phyloP scores from a whole-genome alignment of 192 early-diverging fungal species.

The Entomortierella parvispora region DNA sequence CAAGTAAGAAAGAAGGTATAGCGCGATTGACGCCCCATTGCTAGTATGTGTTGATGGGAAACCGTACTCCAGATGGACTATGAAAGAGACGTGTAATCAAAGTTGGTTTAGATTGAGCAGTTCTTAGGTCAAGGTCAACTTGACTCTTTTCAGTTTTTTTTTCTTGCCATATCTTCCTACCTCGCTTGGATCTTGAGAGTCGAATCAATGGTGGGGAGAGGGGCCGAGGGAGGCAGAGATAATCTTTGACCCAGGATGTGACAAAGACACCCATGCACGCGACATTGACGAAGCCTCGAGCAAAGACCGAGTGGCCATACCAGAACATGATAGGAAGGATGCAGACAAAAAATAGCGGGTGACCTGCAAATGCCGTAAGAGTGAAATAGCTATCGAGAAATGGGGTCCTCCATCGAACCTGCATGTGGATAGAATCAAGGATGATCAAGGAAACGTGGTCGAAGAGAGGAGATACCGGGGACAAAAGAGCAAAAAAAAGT shows the following conservation, averaged over 20 bases:
- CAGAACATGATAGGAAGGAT: slow-evolving; percentile 83
- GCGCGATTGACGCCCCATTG: slow-evolving; percentile 79
- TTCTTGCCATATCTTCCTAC: too few relatives aligned
- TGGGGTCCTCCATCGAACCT: slow-evolving; percentile 59
- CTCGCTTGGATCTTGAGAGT: slow-evolving; percentile 48
- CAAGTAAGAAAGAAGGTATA: slow-evolving; percentile 60
- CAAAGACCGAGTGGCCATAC: slow-evolving; percentile 73
- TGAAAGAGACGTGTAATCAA: slow-evolving; percentile 58
- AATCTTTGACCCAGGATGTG: slow-evolving; percentile 72
- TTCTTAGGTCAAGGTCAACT: too few relatives aligned
- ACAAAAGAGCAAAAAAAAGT: neutral
- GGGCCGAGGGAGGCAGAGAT: slow-evolving; percentile 85
- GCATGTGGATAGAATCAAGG: neutral
- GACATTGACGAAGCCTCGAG: slow-evolving; percentile 56
- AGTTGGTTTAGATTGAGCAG: too few relatives aligned
- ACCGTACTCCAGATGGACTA: slow-evolving; percentile 87
- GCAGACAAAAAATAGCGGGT: slow-evolving; percentile 87
- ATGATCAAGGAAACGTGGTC: too few relatives aligned
- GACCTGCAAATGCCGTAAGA: slow-evolving; percentile 83
- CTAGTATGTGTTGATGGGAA: slow-evolving; percentile 92
- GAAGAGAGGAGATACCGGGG: neutral
- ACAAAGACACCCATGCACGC: slow-evolving; percentile 45
- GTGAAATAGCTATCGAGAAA: slow-evolving; percentile 72
- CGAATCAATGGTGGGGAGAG: slow-evolving; percentile 78
- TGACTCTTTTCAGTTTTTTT: too few relatives aligned